Base-by-base conservation (phyloP, 164 flowering plant genomes). In the Magnolia sinica region DNA sequence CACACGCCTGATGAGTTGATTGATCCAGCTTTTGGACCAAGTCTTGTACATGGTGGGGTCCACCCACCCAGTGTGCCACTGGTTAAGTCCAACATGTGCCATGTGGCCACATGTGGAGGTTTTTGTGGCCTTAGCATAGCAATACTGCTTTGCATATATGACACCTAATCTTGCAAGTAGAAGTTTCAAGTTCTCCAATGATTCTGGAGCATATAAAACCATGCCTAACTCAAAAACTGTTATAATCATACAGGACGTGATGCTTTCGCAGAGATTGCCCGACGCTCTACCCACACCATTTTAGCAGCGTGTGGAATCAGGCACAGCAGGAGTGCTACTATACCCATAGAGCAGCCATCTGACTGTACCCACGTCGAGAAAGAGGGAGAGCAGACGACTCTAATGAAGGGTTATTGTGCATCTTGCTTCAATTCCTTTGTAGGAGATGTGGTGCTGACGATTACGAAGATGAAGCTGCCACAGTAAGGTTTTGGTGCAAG, bases 301-400 rank as follows among this genome's bases (percentile, higher is more conserved):
- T 83, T 91, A 71, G 91, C 89, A 51, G 89, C 90, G 1, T 89
- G 88, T 82, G 97, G 90, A 31, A 79, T 79, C 20, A 86, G 86
- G 66, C 89, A 82, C 74, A 31, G 52, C 50, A 74, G 66, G 27
- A 83, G 75, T 23, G 85, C 86, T 55, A 85, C 83, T 52, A 78
- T 74, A 68, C 29, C 79, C 9, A 78, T 88, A 77, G 82, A 79
- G n/a, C 80, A 84, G 59, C 89, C 88, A 31, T 71, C 81, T 0
- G 45, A 27, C 14, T 89, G 90, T 76, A 16, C 81, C 75, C 94
- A 91, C 59, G n/a, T 70, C 20, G 91, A 83, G 52, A 63, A 63
- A 74, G 64, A 72, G 55, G 80, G 79, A 31, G 86, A 78, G 27
- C 79, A 65, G 64, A 59, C n/a, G 18, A 86, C 27, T 81, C 76